Percentiles rank a stretch among this genome's conserved stretches.
Conservation (phyloP, 2,329 filamentous ascomycete species). For the Huntiella savannae region DNA sequence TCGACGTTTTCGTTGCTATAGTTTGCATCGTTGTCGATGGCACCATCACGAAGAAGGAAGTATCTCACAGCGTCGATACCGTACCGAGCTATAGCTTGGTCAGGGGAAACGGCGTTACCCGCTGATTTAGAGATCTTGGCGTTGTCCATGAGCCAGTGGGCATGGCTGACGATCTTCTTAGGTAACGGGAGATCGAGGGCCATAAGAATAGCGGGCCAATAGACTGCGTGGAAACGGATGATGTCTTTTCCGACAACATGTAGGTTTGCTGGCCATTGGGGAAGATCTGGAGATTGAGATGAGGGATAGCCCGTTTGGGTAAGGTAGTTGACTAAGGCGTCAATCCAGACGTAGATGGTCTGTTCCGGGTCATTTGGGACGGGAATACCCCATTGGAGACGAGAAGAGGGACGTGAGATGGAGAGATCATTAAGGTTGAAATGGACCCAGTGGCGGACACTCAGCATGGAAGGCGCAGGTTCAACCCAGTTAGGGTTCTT, state of each 20-base stretch:
- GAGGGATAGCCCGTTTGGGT: conserved; percentile 47
- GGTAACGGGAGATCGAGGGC: conserved; percentile 65
- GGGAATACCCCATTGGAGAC: conserved; percentile 71
- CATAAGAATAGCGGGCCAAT: conserved; percentile 94
- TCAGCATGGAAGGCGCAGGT: conserved; percentile 53
- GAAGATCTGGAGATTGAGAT: conserved; percentile 30
- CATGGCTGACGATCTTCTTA: conserved; percentile 67
- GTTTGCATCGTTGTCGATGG: conserved; percentile 56
- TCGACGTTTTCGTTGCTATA: conserved; percentile 69
- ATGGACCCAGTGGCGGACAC: conserved; percentile 58
- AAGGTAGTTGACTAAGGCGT: conserved; percentile 85
- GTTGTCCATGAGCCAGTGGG: conserved; percentile 83
- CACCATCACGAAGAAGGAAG: conserved; percentile 68
- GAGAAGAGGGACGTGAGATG: conserved; percentile 60
- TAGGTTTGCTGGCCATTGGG: conserved; percentile 75
- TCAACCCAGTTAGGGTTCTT: conserved; percentile 61
- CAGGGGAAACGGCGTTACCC: conserved; percentile 88
- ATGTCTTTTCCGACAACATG: conserved; percentile 97
- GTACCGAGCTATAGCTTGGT: conserved; percentile 76
- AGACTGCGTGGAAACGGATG: conserved; percentile 85
- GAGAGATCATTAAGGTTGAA: conserved; percentile 72
- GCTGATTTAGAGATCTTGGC: conserved; percentile 94
- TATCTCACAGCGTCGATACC: conserved; percentile 76
- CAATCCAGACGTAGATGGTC: conserved; percentile 96
- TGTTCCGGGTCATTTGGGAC: conserved; percentile 71